Conservation (phyloP, 2,329 filamentous ascomycete species). For the Teratosphaeria viscida region DNA sequence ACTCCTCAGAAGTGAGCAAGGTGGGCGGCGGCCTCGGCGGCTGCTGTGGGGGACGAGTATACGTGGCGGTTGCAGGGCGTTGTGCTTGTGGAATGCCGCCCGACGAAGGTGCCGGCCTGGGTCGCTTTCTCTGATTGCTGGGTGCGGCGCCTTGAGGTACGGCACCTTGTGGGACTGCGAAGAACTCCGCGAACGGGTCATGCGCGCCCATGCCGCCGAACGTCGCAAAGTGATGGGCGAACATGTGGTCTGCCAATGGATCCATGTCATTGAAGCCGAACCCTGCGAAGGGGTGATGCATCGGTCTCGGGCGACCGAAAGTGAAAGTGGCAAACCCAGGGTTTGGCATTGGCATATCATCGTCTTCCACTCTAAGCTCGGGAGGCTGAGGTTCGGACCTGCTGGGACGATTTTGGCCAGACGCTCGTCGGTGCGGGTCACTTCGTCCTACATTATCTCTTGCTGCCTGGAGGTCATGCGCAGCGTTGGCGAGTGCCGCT, state of each 20-base stretch:
- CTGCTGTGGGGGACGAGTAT: slow-evolving; percentile 5
- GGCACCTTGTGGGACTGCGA: slow-evolving; percentile 10
- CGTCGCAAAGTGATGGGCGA: slow-evolving; percentile 10
- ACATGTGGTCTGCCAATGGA: slow-evolving; percentile 9
- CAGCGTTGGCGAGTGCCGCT: slow-evolving; percentile 7
- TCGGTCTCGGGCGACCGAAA: not conserved
- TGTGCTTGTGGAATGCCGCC: slow-evolving; percentile 3
- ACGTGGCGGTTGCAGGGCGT: slow-evolving; percentile 1
- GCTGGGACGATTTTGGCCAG: slow-evolving; percentile 4
- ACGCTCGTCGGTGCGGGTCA: slow-evolving; percentile 5
- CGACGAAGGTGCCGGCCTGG: slow-evolving; percentile 6
- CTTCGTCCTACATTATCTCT: not conserved
- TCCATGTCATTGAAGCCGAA: slow-evolving; percentile 5
- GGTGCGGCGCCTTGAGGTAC: slow-evolving; percentile 5
- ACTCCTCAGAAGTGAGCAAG: slow-evolving; percentile 17
- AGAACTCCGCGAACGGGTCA: slow-evolving; percentile 12
- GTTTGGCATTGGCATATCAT: not conserved
- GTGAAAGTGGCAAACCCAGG: not conserved
- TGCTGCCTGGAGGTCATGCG: not conserved
- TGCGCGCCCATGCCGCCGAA: slow-evolving; percentile 3
- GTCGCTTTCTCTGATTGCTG: slow-evolving; percentile 8
- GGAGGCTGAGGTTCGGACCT: slow-evolving; percentile 2
- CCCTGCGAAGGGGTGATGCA: slow-evolving; percentile 8
- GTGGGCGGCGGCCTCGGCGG: slow-evolving; percentile 10
- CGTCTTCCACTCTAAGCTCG: not conserved